Evolutionary conservation across 495 filamentous ascomycete species (phyloP).

Genomic region (Platismatia glauca): DNA sequence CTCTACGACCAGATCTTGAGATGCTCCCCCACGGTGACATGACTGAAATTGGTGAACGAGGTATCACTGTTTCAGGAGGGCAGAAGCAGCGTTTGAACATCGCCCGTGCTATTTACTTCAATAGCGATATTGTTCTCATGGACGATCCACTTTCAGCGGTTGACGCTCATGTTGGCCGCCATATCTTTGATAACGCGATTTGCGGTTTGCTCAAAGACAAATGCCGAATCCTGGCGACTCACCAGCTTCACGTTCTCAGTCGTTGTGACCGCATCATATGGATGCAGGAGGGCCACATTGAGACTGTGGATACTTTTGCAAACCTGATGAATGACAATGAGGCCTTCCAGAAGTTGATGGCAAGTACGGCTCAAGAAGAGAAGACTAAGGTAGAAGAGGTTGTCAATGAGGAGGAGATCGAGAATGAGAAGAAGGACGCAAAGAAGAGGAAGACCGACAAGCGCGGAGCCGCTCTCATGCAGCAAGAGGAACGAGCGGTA

Average conservation of each 20-base stretch:
- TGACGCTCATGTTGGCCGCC: conserved; percentile 79
- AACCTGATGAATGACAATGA: conserved; percentile 70
- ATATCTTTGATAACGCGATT: conserved; percentile 95
- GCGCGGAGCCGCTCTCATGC: conserved; percentile 65
- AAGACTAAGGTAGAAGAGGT: conserved; percentile 41
- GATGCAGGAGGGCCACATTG: conserved; percentile 77
- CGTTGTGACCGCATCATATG: conserved; percentile 86
- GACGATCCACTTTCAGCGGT: conserved; percentile 78
- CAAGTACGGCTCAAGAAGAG: conserved; percentile 68
- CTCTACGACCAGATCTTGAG: conserved; percentile 47
- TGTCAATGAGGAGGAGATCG: conserved; percentile 38
- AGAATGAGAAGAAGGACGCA: conserved; percentile 39
- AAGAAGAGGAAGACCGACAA: conserved; percentile 53
- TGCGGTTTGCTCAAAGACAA: conserved; percentile 82
- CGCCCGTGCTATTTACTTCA: conserved; percentile 75
- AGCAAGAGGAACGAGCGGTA: conserved; percentile 76
- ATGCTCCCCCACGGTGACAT: conserved; percentile 48
- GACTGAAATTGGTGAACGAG: conserved; percentile 53
- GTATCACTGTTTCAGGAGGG: conserved; percentile 57
- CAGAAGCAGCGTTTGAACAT: conserved; percentile 66
- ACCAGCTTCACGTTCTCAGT: conserved; percentile 85
- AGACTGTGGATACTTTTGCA: conserved; percentile 77
- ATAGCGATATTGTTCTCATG: conserved; percentile 73
- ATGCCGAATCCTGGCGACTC: conserved; percentile 83
- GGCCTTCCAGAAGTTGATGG: conserved; percentile 73